Evolutionary conservation across 768 basidiomycete genomes (phyloP), one percentile per base, ranked within the genome.

Genomic region (Mycena floridula): DNA sequence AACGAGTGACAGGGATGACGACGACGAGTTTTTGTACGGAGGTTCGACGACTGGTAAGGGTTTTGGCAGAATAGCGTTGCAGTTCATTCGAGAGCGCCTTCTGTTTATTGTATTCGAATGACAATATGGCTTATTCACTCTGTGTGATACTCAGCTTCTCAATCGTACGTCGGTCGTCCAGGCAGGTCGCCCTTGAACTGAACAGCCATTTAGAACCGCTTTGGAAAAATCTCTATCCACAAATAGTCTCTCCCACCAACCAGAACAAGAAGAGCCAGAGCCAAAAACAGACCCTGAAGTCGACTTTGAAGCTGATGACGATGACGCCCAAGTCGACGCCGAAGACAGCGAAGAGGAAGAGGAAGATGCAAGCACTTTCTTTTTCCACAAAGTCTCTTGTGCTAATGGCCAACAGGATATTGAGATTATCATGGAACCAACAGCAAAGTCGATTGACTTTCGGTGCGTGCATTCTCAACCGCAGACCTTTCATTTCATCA

Each of bases 341-440:
- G 68, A 62, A 30, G 68, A 63, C 58, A 12, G 73, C 63, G 52
- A 74, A 64, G 42, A 73, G 8, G 56, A 52, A 0, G 67, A 66
- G 8, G 75, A 72, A 54, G 65, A 73, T 60, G 7, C 70, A 67
- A 32, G 66, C 66, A 39, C 38, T 13, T 43, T 12, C 20, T 4
- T 7, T 23, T 28, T 22, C 23, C 43, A 47, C 26, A 13, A 25
- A n/a, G 2, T 7, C 37, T 23, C 11, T 25, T 40, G 30, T 25
- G n/a, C 13, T 21, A 24, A 26, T 28, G 30, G 26, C 25, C 45
- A 21, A 35, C 46, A 90, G 85, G 83, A 95, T 59, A 73, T 95
- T 50, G 92, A 95, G 68, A 87, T 95, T 52, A 91, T 95, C 44
- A 84, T 90, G 79, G 89, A 95, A 55, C 81, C 81, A 2, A 69